Evolutionary conservation across 148 eudicot species (phyloP).

Genomic region (Camellia granthamiana): DNA sequence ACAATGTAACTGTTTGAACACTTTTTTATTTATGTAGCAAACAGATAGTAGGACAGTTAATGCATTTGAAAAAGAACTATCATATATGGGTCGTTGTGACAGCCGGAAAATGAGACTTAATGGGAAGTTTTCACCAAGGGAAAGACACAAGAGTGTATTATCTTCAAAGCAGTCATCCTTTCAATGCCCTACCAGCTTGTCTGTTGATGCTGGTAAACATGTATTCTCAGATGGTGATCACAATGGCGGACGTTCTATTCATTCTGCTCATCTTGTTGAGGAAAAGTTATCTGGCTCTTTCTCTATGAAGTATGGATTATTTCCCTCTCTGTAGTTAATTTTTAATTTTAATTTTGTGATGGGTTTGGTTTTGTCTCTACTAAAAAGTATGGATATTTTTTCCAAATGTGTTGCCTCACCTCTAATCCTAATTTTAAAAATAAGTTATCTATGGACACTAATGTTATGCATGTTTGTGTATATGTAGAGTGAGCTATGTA

Average conservation of each 20-base stretch:
- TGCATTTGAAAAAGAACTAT: conserved; percentile 26
- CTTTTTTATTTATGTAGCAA: conserved; percentile 8
- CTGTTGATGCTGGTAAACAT: conserved; percentile 8
- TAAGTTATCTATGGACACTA: background rate
- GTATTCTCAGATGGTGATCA: conserved; percentile 8
- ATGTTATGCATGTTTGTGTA: background rate
- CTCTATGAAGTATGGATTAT: conserved; percentile 16
- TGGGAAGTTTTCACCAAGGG: conserved; percentile 3
- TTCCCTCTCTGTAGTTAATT: background rate
- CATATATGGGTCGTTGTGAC: conserved; percentile 12
- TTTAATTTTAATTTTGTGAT: background rate
- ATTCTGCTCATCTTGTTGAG: conserved; percentile 13
- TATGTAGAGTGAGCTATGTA: background rate
- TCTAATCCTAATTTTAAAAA: background rate
- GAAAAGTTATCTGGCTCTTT: background rate
- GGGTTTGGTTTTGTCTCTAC: background rate
- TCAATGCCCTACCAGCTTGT: conserved; percentile 19
- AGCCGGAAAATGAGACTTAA: background rate
- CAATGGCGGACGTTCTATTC: conserved; percentile 11
- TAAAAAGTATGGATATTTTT: background rate
- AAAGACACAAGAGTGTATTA: background rate
- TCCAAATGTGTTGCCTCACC: background rate
- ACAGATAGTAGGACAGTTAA: conserved; percentile 16
- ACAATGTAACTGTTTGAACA: conserved; percentile 7
- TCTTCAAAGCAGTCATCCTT: conserved; percentile 31